phyloP scores from a whole-genome alignment of 176 grass and related monocot genomes.

The Alopecurus myosuroides region DNA sequence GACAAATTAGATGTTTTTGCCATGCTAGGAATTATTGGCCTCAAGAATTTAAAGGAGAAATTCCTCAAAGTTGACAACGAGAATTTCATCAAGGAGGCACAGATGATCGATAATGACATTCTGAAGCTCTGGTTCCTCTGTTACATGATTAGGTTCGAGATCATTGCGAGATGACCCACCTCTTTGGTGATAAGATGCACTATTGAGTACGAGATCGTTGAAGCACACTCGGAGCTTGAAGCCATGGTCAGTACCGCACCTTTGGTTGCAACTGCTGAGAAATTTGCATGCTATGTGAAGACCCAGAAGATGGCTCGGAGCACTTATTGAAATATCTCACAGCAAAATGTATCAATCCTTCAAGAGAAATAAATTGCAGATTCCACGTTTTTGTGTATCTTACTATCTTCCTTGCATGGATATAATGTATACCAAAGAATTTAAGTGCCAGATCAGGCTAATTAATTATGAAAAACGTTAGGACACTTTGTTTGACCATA shows the following conservation, averaged over 20 bases:
- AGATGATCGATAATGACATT: not conserved
- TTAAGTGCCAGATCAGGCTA: not conserved
- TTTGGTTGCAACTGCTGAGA: slow-evolving; percentile 22
- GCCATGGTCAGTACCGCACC: not conserved
- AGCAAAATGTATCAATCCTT: too few relatives aligned
- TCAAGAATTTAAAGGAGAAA: slow-evolving; percentile 9
- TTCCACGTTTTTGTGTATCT: not conserved
- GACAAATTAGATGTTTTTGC: not conserved
- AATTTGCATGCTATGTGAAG: slow-evolving; percentile 21
- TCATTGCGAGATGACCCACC: not conserved
- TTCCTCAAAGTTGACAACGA: slow-evolving; percentile 25
- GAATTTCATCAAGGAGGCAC: slow-evolving; percentile 26
- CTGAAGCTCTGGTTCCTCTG: slow-evolving; percentile 24
- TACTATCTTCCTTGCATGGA: not conserved
- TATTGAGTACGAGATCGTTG: slow-evolving; percentile 23
- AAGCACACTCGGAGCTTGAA: slow-evolving; percentile 1
- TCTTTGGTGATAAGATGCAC: slow-evolving; percentile 21
- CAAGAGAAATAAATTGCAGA: not conserved
- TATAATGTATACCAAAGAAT: not conserved
- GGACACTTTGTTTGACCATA: not conserved
- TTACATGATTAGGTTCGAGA: slow-evolving; percentile 21
- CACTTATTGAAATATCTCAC: not conserved
- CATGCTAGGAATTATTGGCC: slow-evolving; percentile 4
- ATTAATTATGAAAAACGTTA: not conserved
- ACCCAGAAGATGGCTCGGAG: not conserved